Conservation (phyloP, 1,284 basidiomycete genomes). For the Apiotrichum sp. region DNA sequence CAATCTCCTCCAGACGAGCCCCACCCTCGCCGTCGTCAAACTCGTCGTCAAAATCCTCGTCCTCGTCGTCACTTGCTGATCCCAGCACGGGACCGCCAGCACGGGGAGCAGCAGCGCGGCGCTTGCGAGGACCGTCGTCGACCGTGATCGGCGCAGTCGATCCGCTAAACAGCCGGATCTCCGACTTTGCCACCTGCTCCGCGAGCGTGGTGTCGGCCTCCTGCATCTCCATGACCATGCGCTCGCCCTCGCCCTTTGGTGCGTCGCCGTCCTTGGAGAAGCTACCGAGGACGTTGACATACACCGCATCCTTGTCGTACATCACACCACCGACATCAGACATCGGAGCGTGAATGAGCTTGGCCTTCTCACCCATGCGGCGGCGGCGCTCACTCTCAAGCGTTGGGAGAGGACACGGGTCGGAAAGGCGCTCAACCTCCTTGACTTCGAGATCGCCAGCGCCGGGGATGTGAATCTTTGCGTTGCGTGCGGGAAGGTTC, state of each 20-base stretch:
- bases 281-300: slow-evolving; percentile 92
- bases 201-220: slow-evolving; percentile 77
- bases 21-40: slow-evolving; percentile 39
- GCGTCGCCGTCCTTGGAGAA: slow-evolving; percentile 62
- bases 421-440: slow-evolving; percentile 68
- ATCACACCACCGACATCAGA: slow-evolving; percentile 94
- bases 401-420: slow-evolving; percentile 93
- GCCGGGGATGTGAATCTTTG: slow-evolving; percentile 85
- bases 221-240: slow-evolving; percentile 96
- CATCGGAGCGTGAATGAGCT: slow-evolving; percentile 95
- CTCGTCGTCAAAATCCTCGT: slow-evolving; percentile 39
- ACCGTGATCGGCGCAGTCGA: slow-evolving; percentile 59
- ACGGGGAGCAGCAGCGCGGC: slow-evolving; percentile 32
- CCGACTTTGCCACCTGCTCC: slow-evolving; percentile 70
- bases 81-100: slow-evolving; percentile 40
- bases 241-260: slow-evolving; percentile 82
- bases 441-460: slow-evolving; percentile 79
- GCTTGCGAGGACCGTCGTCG: slow-evolving; percentile 23
- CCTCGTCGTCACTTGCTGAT: slow-evolving; percentile 37
- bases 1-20: slow-evolving; percentile 37
- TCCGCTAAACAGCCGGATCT: slow-evolving; percentile 78
- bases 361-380: slow-evolving; percentile 92
- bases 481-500: slow-evolving; percentile 72
- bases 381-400: slow-evolving; percentile 85
- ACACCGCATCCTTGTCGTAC: slow-evolving; percentile 98